phyloP scores from a whole-genome alignment of 306 rosid genomes.

The Medicago lupulina region DNA sequence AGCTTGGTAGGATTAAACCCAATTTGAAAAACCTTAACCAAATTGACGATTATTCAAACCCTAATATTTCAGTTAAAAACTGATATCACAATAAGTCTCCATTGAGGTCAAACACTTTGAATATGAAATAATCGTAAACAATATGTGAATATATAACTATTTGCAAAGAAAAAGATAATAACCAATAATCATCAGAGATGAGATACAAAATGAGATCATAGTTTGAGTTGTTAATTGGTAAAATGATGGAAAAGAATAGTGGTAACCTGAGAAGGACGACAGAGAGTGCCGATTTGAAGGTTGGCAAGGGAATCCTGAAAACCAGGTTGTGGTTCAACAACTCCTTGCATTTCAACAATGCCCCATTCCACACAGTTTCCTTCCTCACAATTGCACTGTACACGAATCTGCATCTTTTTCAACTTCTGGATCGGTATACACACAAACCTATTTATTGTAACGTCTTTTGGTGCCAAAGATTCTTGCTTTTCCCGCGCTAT shows the following conservation, averaged over 20 bases:
- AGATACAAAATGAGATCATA: background rate
- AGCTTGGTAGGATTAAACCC: background rate
- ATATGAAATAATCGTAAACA: background rate
- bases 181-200: background rate
- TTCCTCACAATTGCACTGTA: background rate
- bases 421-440: background rate
- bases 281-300: slow-evolving; percentile 15
- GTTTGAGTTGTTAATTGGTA: background rate
- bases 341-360: slow-evolving; percentile 2
- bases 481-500: too few relatives aligned
- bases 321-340: slow-evolving; percentile 15
- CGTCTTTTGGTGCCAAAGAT: too few relatives aligned
- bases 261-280: slow-evolving; percentile 7
- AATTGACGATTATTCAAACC: background rate
- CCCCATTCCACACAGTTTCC: slow-evolving; percentile 1
- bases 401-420: slow-evolving; percentile 14
- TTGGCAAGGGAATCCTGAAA: background rate
- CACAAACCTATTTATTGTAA: too few relatives aligned
- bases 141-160: background rate
- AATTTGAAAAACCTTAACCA: background rate
- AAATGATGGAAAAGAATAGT: background rate
- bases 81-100: background rate
- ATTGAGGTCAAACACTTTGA: background rate
- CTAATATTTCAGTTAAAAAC: background rate
- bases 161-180: background rate